These are phyloP conservation scores for Beauveria varroae DNA, from an alignment of 2,329 filamentous ascomycete genomes.

Conservation along the genomic window DNA sequence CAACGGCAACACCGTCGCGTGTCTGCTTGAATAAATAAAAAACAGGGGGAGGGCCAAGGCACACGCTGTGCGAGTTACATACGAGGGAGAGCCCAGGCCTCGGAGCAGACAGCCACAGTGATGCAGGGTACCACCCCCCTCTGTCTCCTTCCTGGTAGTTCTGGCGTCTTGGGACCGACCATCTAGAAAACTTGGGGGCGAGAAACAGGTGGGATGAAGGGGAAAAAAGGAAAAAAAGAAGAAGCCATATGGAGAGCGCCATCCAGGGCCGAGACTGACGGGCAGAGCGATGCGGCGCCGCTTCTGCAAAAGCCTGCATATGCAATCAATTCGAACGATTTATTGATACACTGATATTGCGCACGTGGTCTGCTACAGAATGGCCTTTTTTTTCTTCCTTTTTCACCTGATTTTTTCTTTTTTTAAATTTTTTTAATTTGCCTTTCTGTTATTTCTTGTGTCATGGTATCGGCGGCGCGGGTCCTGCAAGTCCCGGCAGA, in stretches of 20 bases:
- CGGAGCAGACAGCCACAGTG: neutral
- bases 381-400: neutral
- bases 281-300: neutral
- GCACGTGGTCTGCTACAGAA: constrained; percentile 1
- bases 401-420: too few species aligned
- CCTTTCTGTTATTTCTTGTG: neutral
- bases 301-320: neutral
- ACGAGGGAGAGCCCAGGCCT: neutral
- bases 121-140: neutral
- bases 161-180: neutral
- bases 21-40: too few species aligned
- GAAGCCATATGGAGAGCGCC: constrained; percentile 5
- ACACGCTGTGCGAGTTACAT: too few species aligned
- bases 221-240: neutral
- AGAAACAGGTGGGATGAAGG: neutral
- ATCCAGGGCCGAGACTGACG: constrained; percentile 2
- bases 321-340: neutral
- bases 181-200: neutral
- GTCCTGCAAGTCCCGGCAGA: constrained; percentile 1
- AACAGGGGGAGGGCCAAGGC: too few species aligned
- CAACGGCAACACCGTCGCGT: too few species aligned
- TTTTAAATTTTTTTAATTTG: too few species aligned
- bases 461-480: constrained; percentile 2
- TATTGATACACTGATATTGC: constrained; percentile 1
- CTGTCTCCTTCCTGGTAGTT: neutral